Conservation (phyloP, 2,329 filamentous ascomycete genomes). For the Plenodomus lindquistii region DNA sequence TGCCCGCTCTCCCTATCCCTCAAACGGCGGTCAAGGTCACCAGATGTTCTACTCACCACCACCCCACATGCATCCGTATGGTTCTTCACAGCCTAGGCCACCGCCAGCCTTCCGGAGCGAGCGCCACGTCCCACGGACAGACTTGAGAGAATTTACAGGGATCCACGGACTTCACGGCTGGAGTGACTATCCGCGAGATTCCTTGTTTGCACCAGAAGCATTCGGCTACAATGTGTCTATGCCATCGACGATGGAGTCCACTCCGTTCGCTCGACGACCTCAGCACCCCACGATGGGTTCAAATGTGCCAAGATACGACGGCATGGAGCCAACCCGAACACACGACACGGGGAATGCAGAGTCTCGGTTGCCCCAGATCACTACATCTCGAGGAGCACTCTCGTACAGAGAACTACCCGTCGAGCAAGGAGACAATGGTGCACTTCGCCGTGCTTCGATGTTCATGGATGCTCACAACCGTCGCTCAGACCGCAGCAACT, state of each 20-base stretch:
- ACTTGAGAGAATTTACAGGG: background rate
- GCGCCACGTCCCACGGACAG: slow-evolving; percentile 5
- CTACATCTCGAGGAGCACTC: slow-evolving; percentile 11
- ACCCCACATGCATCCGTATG: slow-evolving; percentile 9
- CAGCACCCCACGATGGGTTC: slow-evolving; percentile 3
- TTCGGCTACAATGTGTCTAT: slow-evolving; percentile 3
- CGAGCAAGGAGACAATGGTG: slow-evolving; percentile 6
- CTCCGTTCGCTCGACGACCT: slow-evolving; percentile 6
- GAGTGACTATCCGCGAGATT: background rate
- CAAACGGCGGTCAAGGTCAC: slow-evolving; percentile 9
- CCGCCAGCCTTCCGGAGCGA: slow-evolving; percentile 22
- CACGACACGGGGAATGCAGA: background rate
- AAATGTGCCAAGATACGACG: background rate
- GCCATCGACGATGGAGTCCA: slow-evolving; percentile 1
- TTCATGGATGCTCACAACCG: slow-evolving; percentile 17
- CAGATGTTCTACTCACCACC: slow-evolving; percentile 14
- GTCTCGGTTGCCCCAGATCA: slow-evolving; percentile 14
- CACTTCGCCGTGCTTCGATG: slow-evolving; percentile 18
- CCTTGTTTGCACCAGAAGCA: background rate
- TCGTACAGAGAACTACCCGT: slow-evolving; percentile 3
- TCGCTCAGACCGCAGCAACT: slow-evolving; percentile 29
- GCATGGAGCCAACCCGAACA: background rate
- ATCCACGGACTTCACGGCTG: background rate
- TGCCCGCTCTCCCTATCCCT: slow-evolving; percentile 10
- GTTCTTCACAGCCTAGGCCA: slow-evolving; percentile 14